Percentiles rank a stretch among this genome's conserved stretches.
phyloP scores from a whole-genome alignment of 352 stramenopile genomes.

The Pythium utonaiense region DNA sequence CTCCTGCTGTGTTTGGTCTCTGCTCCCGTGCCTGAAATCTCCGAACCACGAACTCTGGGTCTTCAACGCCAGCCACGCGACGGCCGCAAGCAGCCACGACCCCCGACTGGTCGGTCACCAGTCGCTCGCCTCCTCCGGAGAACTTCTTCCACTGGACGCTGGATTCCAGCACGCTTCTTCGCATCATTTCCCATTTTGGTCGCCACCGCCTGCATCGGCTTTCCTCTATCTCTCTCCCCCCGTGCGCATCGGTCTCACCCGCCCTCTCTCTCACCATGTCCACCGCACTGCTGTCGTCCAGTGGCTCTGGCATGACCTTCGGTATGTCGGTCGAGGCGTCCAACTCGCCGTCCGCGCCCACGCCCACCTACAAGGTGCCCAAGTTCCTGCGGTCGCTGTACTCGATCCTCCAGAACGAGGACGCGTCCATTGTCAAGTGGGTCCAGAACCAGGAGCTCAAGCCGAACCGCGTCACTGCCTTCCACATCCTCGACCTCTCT shows the following conservation, averaged over 20 bases:
- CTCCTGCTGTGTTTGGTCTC: not conserved
- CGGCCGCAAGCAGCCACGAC: constrained; percentile 12
- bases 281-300: constrained; percentile 3
- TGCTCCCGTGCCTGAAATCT: not conserved
- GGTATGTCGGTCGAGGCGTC: not conserved
- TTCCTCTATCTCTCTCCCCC: no score
- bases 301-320: constrained; percentile 11
- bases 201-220: not conserved
- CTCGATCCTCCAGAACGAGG: constrained; percentile 73
- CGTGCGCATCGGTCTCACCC: constrained; percentile 13
- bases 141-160: not conserved
- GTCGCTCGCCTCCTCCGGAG: not conserved
- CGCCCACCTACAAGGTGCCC: constrained; percentile 55
- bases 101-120: not conserved
- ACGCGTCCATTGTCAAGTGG: constrained; percentile 65
- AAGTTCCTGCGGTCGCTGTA: constrained; percentile 84
- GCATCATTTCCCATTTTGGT: constrained; percentile 26
- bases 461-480: constrained; percentile 60
- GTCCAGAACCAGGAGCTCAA: constrained; percentile 64
- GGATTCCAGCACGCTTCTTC: not conserved
- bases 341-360: not conserved
- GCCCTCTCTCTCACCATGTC: constrained; percentile 1
- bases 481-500: constrained; percentile 73
- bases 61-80: constrained; percentile 8
- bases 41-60: not conserved